Evolutionary conservation across 2,329 filamentous ascomycete species (phyloP), one percentile per base, ranked within the genome.

Genomic region (Apiospora aurea): DNA sequence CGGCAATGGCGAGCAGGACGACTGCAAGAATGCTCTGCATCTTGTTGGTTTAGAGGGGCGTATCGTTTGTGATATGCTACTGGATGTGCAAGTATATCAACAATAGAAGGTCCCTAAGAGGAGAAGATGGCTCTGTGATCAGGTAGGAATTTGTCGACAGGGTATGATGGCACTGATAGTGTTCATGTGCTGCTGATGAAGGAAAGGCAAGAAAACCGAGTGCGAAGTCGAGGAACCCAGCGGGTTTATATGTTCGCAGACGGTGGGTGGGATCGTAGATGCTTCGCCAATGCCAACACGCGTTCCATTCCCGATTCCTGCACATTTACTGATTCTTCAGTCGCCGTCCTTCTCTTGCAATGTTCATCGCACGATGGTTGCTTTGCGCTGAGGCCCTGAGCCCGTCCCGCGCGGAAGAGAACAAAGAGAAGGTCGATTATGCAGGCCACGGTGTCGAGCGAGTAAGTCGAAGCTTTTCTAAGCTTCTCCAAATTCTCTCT

Each of bases 1-100:
- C 68, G 34, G 47, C 68, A 43, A 69, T 57, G 68, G 68, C 38
- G 46, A 49, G 38, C 1, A 69, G 24, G n/a, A 69, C 43, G 29
- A 43, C 34, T 21, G 47, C 44, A 7, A 69, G 44, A 16, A 69
- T 24, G 16, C 41, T 49, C 29, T 49, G 44, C 68, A 69, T 69
- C 26, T 29, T 51, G 68, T 26, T n/a, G 68, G 47, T 38, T 41
- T 4, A 18, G n/a, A 18, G n/a, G 34, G 16, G 13, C 3, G 51
- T 26, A 57, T 57, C 51, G 51, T 57, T 57, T 26, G 51, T 29
- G 24, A 16, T 57, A 26, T 14, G 26, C 29, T 6, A 34, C 13
- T 7, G 29, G 26, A 34, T 29, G 5, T 57, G 51, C 51, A 57
- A 57, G 2, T 29, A 24, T 16, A 18, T 29, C 13, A 13, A 13